These are phyloP conservation scores for Euphrasia arctica DNA, from an alignment of 305 asterid species.

Conservation along the genomic window DNA sequence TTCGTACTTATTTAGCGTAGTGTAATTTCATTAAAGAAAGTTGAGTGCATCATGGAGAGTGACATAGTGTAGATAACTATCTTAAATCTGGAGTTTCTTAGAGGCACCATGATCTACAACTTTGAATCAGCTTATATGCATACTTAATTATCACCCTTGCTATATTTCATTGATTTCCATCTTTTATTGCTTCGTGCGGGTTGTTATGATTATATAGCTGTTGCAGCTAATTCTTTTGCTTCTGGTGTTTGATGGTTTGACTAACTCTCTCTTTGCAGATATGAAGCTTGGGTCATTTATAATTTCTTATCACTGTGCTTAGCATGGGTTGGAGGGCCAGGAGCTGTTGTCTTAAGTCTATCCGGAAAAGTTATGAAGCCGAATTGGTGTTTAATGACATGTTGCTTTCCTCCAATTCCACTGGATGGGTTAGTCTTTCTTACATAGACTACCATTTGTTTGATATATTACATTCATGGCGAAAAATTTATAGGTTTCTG, in stretches of 20 bases:
- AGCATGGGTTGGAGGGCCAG: conserved; percentile 99
- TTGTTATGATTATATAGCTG: conserved; percentile 3
- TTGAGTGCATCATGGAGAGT: too few species aligned
- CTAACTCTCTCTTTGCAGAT: conserved; percentile 52
- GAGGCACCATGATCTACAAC: too few species aligned
- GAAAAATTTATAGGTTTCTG: conserved; percentile 2
- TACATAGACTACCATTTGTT: conserved; percentile 21
- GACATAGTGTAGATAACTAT: too few species aligned
- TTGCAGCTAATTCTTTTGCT: conserved; percentile 18
- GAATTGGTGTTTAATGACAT: conserved; percentile 94
- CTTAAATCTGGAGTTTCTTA: too few species aligned
- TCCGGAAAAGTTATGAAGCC: conserved; percentile 83
- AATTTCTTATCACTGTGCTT: conserved; percentile 95
- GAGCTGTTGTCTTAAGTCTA: conserved; percentile 91
- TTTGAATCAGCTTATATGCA: background rate
- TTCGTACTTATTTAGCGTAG: too few species aligned
- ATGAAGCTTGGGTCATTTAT: conserved; percentile 99
- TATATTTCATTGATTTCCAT: conserved; percentile 18
- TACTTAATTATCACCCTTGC: background rate
- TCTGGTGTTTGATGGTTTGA: conserved; percentile 20
- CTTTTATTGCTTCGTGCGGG: conserved; percentile 7
- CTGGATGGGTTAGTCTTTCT: conserved; percentile 84
- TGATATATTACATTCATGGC: conserved; percentile 18
- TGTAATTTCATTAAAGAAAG: too few species aligned
- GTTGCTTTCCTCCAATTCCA: conserved; percentile 85